phyloP scores from a whole-genome alignment of 2,329 filamentous ascomycete species.

The Dendrostoma leiphaemia region DNA sequence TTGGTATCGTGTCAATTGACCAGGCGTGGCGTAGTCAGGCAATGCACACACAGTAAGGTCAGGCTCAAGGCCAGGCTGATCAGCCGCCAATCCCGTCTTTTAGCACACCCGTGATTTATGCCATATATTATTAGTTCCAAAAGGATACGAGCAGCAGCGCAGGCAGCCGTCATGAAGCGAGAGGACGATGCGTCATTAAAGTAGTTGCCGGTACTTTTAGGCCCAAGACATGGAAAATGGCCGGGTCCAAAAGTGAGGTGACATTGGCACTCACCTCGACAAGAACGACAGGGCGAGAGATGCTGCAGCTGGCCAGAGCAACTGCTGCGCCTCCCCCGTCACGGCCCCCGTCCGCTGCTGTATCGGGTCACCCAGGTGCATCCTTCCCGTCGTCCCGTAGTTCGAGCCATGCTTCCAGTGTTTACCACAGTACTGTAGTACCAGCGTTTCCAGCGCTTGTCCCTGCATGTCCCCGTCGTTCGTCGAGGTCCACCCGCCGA shows the following conservation, averaged over 20 bases:
- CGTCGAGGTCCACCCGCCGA: neutral
- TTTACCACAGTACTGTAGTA: too few species aligned
- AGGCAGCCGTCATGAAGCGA: too few species aligned
- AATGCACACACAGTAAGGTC: too few species aligned
- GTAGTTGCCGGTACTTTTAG: too few species aligned
- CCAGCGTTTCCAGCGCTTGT: neutral
- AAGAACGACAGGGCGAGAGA: neutral
- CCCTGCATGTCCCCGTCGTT: neutral
- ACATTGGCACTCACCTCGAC: too few species aligned
- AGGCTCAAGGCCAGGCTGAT: too few species aligned
- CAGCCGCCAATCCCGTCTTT: neutral
- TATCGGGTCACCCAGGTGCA: too few species aligned
- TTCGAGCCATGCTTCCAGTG: too few species aligned
- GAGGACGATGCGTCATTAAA: neutral
- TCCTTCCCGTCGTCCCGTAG: too few species aligned
- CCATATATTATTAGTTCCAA: neutral
- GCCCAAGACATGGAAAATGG: neutral
- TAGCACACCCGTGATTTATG: neutral
- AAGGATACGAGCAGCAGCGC: neutral
- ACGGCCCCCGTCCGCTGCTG: too few species aligned
- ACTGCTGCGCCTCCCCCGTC: neutral
- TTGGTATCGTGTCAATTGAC: neutral
- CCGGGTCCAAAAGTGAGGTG: too few species aligned
- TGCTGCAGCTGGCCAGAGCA: neutral
- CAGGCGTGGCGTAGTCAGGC: too few species aligned